These are phyloP conservation scores for Globomyces pollinis-pini DNA, from an alignment of 192 early-diverging fungal genomes.

Conservation along the genomic window DNA sequence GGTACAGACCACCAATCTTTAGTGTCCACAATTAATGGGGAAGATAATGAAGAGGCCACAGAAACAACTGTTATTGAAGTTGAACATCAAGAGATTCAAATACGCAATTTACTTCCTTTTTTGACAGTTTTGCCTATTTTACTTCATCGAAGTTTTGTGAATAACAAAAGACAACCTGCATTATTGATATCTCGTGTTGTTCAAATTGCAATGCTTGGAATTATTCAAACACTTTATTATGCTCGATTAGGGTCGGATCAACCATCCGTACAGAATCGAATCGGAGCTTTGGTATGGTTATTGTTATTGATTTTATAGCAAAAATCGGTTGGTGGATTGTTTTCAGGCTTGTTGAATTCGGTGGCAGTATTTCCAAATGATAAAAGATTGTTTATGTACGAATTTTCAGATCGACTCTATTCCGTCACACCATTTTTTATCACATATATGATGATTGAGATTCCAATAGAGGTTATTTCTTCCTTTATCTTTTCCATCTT, in stretches of 20 bases:
- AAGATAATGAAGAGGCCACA: too few species aligned
- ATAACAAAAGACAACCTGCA: conserved; percentile 24
- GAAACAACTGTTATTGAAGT: too few species aligned
- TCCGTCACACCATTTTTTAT: conserved; percentile 31
- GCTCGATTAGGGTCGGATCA: conserved; percentile 11
- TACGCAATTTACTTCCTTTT: conserved; percentile 7
- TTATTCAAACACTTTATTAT: conserved; percentile 31
- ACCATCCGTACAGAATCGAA: not conserved
- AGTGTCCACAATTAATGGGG: too few species aligned
- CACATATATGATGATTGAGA: conserved; percentile 10
- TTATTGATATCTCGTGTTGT: conserved; percentile 25
- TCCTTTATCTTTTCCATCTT: conserved; percentile 18
- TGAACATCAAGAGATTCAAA: too few species aligned
- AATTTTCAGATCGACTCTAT: conserved; percentile 32
- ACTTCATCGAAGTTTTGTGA: conserved; percentile 20
- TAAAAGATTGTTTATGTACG: conserved; percentile 22
- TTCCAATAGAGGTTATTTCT: conserved; percentile 17
- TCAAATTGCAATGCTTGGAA: conserved; percentile 31
- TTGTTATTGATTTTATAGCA: too few species aligned
- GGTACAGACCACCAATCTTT: too few species aligned
- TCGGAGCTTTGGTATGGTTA: conserved; percentile 37
- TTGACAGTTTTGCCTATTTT: conserved; percentile 18
- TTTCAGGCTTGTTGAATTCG: conserved; percentile 38
- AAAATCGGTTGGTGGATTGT: conserved; percentile 26
- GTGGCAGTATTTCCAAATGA: conserved; percentile 34